A percentile compares a stretch with the other conserved stretches of the same genome.
phyloP scores from a whole-genome alignment of 1,284 basidiomycete genomes.

The Inonotus obliquus region DNA sequence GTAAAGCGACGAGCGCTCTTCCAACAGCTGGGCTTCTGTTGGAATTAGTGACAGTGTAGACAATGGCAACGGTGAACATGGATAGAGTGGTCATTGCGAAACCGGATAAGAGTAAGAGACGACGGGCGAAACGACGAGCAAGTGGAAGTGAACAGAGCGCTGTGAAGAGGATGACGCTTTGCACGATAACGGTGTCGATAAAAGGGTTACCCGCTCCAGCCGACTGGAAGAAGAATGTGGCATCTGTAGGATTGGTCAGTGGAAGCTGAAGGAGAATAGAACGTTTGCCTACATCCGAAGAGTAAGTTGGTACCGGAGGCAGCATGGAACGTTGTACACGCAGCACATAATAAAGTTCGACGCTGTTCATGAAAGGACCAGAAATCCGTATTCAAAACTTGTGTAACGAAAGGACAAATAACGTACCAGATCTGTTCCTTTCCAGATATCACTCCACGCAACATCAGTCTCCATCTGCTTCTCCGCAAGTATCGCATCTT shows the following conservation, averaged over 20 bases:
- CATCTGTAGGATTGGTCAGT: conserved; percentile 1
- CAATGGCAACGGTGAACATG: conserved; percentile 18
- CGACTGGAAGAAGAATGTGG: conserved; percentile 21
- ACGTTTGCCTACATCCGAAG: conserved; percentile 6
- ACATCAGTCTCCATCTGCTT: not conserved
- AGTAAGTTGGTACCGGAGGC: conserved; percentile 18
- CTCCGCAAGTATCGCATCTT: conserved; percentile 15
- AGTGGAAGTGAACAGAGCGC: conserved; percentile 13
- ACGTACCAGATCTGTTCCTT: conserved; percentile 19
- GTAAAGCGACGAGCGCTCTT: conserved; percentile 20
- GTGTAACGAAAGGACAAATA: not conserved
- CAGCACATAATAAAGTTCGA: conserved; percentile 19
- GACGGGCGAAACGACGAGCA: conserved; percentile 18
- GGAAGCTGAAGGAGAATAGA: not conserved
- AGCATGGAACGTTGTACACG: conserved; percentile 20
- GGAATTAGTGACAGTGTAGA: conserved; percentile 12
- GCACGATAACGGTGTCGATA: conserved; percentile 19
- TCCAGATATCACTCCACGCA: conserved; percentile 20
- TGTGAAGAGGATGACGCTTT: conserved; percentile 18
- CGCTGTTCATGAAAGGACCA: not conserved
- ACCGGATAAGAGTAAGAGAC: conserved; percentile 15
- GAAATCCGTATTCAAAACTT: not conserved
- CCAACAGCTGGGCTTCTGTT: conserved; percentile 9
- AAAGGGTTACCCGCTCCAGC: conserved; percentile 19
- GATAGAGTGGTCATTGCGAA: conserved; percentile 15